These are phyloP conservation scores for Durotheca rogersii DNA, from an alignment of 495 filamentous ascomycete species.

Conservation along the genomic window DNA sequence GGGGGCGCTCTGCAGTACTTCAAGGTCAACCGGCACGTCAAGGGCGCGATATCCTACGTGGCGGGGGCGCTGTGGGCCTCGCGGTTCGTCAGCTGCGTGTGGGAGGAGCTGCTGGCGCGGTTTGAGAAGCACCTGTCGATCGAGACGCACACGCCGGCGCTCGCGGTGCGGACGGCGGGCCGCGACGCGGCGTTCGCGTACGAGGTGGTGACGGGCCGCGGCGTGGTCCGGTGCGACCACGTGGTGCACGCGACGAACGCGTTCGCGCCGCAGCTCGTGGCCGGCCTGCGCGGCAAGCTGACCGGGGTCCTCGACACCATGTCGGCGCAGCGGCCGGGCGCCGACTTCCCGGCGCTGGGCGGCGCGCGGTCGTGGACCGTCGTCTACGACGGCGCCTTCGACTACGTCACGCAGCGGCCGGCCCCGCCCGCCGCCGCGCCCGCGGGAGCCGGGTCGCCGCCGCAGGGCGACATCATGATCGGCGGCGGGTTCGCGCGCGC, in stretches of 20 bases:
- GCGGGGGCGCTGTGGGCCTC: conserved; percentile 50
- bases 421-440: no score
- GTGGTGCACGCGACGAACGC: conserved; percentile 55
- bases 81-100: conserved; percentile 45
- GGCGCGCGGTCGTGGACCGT: conserved; percentile 35
- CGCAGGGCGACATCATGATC: conserved; percentile 35
- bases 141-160: conserved; percentile 25
- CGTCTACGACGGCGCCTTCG: conserved; percentile 35
- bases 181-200: conserved; percentile 40
- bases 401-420: conserved; percentile 42
- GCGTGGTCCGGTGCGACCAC: conserved; percentile 39
- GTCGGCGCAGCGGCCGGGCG: conserved; percentile 40
- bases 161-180: conserved; percentile 36
- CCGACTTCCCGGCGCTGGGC: conserved; percentile 10
- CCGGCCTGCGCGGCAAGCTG: conserved; percentile 45
- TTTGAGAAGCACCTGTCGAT: conserved; percentile 19
- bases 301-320: conserved; percentile 52
- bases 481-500: conserved; percentile 41
- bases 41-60: conserved; percentile 39
- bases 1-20: no score
- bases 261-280: conserved; percentile 47
- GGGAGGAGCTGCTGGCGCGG: conserved; percentile 34
- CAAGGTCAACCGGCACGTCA: conserved; percentile 24
- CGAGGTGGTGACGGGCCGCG: conserved; percentile 38
- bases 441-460: no score